Conservation (phyloP, 179 eudicot species). For the Beta macrorhiza region DNA sequence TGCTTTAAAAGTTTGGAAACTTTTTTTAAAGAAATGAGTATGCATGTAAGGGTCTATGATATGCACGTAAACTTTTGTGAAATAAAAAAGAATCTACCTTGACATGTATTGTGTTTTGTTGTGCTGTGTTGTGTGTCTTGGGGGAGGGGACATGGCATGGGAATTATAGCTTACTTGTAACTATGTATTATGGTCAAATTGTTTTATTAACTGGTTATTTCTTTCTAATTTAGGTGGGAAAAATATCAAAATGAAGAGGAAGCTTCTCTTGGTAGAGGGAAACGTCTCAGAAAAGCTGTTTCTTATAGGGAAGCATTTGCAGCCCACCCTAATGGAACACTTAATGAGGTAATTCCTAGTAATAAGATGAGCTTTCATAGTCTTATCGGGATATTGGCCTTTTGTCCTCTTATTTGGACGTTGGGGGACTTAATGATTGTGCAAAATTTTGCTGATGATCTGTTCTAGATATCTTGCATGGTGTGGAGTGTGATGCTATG, state of each 20-base stretch:
- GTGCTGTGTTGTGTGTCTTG: background rate
- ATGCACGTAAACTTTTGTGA: background rate
- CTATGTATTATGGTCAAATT: background rate
- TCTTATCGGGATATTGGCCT: background rate
- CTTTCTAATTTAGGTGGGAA: conserved; percentile 72
- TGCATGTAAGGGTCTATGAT: too few species aligned
- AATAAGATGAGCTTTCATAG: background rate
- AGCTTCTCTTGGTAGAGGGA: conserved; percentile 98
- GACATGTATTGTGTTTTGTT: background rate
- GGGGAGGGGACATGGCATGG: background rate
- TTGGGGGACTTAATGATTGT: background rate
- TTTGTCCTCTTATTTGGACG: background rate
- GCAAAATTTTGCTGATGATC: background rate
- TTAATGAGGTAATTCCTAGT: conserved; percentile 51
- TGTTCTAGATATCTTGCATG: background rate
- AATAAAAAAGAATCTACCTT: background rate
- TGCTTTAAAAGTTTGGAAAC: background rate
- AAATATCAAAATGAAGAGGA: conserved; percentile 85
- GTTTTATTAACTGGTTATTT: background rate
- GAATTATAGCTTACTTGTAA: background rate
- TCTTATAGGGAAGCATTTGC: conserved; percentile 93
- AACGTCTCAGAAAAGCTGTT: conserved; percentile 88
- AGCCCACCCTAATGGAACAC: conserved; percentile 53
- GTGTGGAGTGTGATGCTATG: background rate
- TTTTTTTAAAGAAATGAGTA: background rate